Base-by-base conservation (phyloP, 495 filamentous ascomycete genomes). In the Choiromyces venosus region DNA sequence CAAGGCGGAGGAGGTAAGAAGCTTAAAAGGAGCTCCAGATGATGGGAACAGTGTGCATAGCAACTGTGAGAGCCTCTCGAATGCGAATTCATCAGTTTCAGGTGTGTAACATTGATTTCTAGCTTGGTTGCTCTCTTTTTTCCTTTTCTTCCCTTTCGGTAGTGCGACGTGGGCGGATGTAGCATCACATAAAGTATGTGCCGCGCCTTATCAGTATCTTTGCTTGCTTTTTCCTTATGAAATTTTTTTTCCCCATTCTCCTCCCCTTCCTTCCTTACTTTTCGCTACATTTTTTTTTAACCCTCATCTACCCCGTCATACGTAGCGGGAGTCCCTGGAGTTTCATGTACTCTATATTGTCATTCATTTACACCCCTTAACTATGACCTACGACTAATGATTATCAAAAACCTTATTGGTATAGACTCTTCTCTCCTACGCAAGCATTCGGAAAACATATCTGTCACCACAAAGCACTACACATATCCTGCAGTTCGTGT, bases 401-500 rank as follows among this genome's bases (percentile, higher is more conserved):
- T 67, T 68, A 44, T 35, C 39, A 68, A 77, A 73, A 74, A 77
- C 25, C 71, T 64, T 37, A 52, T 66, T 44, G 76, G 76, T 68
- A 89, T 88, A 37, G 93, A 97, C 71, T 91, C 93, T 16, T 87
- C 89, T 29, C 85, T 98, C 25, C 84, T 97, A 67, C 88, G 87
- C 81, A 92, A 93, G 79, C 87, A 92, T 81, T 92, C 92, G 40
- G 85, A 87, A 67, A 87, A 91, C 73, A 84, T 88, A 73, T 86
- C 90, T 5, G 95, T 92, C 82, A 90, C 86, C 37, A 92, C 91
- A 19, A 88, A 86, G 56, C 81, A 85, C 25, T 89, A 89, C 71
- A 90, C 87, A 25, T 98, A 96, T 81, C 88, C 89, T 9, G 86
- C 85, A 46, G 87, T 98, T 74, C 90, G 94, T 66, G 89, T 93